Base-by-base conservation (phyloP, 169 alveolate species). In the Plasmodium yoelii region DNA sequence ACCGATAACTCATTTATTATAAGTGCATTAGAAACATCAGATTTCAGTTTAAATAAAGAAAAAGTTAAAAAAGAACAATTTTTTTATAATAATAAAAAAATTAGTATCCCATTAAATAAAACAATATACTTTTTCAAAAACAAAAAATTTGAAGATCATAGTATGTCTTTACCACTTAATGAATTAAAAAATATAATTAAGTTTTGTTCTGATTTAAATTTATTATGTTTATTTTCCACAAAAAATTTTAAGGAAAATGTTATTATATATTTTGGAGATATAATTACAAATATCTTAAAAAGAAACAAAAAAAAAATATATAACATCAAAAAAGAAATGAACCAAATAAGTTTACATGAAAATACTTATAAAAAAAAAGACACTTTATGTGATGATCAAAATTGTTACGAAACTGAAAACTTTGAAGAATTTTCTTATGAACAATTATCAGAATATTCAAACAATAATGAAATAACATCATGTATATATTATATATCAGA, bases 61-160 rank as follows among this genome's bases (percentile, higher is more conserved):
- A 82, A 69, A 68, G 42, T 69, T 10, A 82, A 82, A 69, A 82
- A 65, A 55, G 90, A 82, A 19, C 90, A 82, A 53, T 82, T 82
- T 70, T 82, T 82, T 82, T 82, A 82, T 24, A 69, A 68, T 19
- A 65, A 82, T 56, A 82, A 82, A 68, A 67, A 55, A 15, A 82
- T 82, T 22, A 18, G 56, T 28, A 82, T 82, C 12, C 84, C 90
- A 1, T 82, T 84, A 0, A 12, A 72, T 68, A 82, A 82, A 28
- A 69, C 84, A 9, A 65, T 57, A 47, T 82, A 82, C 46, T 82
- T 82, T 57, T 82, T 82, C 49, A 82, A 82, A 67, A 82, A 82
- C 49, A 82, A 55, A 56, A 68, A 68, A 19, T 82, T 56, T 51
- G 73, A 68, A 47, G 90, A 82, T 39, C 82, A 69, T 59, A 82